Percentiles rank a stretch among this genome's conserved stretches.
phyloP scores from a whole-genome alignment of 2,329 filamentous ascomycete genomes.

The Xylaria sp. region DNA sequence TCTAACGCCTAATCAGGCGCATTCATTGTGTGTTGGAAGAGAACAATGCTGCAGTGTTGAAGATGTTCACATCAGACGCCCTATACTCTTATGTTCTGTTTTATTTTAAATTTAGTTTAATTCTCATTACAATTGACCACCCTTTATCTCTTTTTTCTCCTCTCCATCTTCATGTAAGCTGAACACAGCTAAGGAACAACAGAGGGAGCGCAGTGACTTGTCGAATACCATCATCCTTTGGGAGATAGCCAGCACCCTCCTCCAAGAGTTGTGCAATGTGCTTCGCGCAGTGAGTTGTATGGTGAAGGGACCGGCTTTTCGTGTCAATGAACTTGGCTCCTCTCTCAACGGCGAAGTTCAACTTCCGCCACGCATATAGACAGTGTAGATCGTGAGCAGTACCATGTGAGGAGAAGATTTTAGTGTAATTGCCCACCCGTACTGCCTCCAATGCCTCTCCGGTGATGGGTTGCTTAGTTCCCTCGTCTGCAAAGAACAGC shows the following conservation, averaged over 20 bases:
- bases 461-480: background rate
- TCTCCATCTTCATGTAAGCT: background rate
- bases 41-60: no score
- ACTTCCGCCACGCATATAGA: constrained; percentile 19
- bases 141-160: background rate
- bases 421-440: constrained; percentile 16
- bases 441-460: constrained; percentile 9
- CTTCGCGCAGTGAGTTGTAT: constrained; percentile 21
- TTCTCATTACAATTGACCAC: no score
- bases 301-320: constrained; percentile 21
- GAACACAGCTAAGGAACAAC: constrained; percentile 4
- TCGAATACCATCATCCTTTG: constrained; percentile 12
- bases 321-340: constrained; percentile 11
- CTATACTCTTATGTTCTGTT: no score
- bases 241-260: constrained; percentile 20
- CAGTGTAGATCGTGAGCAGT: constrained; percentile 19
- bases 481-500: constrained; percentile 14
- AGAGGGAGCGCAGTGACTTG: constrained; percentile 17
- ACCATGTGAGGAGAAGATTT: constrained; percentile 16
- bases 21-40: no score
- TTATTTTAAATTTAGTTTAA: no score
- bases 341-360: constrained; percentile 16
- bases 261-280: constrained; percentile 23
- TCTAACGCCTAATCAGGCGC: no score
- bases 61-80: no score